Percentiles rank a stretch among this genome's conserved stretches.
Evolutionary conservation across 306 rosid species (phyloP).

Genomic region (Dryas octopetala): DNA sequence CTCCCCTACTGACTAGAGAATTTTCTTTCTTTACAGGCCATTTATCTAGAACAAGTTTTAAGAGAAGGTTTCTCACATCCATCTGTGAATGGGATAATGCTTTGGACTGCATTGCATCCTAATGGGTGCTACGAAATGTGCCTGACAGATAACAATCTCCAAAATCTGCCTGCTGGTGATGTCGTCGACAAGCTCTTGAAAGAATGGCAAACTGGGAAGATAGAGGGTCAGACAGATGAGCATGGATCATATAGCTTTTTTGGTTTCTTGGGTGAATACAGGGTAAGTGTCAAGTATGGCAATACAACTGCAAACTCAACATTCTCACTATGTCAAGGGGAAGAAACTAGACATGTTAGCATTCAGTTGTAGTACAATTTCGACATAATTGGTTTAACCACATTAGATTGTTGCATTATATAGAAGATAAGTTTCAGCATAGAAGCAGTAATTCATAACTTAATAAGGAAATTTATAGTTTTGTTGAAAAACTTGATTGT

Average conservation of each 20-base stretch:
- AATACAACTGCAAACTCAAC: slow-evolving; percentile 54
- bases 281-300: slow-evolving; percentile 34
- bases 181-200: slow-evolving; percentile 70
- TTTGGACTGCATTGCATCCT: slow-evolving; percentile 81
- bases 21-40: slow-evolving; percentile 39
- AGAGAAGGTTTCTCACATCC: slow-evolving; percentile 91
- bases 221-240: slow-evolving; percentile 51
- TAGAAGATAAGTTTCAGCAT: neutral
- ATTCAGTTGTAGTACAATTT: slow-evolving; percentile 38
- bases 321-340: slow-evolving; percentile 51
- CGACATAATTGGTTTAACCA: neutral
- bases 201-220: slow-evolving; percentile 62
- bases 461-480: neutral
- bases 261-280: slow-evolving; percentile 86
- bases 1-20: neutral
- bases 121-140: slow-evolving; percentile 92
- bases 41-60: slow-evolving; percentile 67
- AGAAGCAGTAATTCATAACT: neutral
- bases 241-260: slow-evolving; percentile 73
- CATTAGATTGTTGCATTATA: neutral
- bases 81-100: slow-evolving; percentile 79
- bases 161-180: slow-evolving; percentile 77
- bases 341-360: slow-evolving; percentile 68
- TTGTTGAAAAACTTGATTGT: neutral
- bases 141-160: slow-evolving; percentile 61